A percentile compares a stretch with the other conserved stretches of the same genome.
These are phyloP conservation scores for Pythium dissimile DNA, from an alignment of 352 stramenopile species.

Conservation along the genomic window DNA sequence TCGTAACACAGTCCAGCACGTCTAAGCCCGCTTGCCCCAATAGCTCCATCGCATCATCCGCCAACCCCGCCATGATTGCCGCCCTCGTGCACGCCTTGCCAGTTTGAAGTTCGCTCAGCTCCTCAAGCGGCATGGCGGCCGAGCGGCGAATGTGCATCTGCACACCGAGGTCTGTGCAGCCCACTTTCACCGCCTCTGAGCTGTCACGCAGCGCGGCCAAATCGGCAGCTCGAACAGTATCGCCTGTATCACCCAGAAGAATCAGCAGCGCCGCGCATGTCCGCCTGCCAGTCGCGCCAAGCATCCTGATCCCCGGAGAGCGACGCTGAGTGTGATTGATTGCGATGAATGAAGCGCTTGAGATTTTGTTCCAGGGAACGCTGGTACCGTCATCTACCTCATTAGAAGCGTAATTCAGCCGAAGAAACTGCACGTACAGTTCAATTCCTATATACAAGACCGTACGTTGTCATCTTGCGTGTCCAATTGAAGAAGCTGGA, in stretches of 20 bases:
- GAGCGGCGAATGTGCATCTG: slow-evolving; percentile 3
- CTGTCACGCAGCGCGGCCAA: neutral
- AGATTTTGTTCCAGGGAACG: slow-evolving; percentile 13
- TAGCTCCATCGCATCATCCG: neutral
- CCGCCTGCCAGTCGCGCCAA: neutral
- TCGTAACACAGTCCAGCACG: slow-evolving; percentile 21
- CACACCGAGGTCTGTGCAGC: slow-evolving; percentile 16
- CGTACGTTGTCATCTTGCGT: no score
- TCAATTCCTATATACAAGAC: neutral
- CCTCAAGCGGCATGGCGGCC: slow-evolving; percentile 17
- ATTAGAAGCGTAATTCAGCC: neutral
- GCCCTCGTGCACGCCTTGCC: slow-evolving; percentile 16
- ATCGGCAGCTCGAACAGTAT: neutral
- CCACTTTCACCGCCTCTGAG: neutral
- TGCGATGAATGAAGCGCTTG: no score
- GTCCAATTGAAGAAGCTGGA: no score
- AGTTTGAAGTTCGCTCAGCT: slow-evolving; percentile 25
- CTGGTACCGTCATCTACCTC: neutral
- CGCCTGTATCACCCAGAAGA: neutral
- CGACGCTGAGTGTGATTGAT: no score
- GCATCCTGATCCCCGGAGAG: no score
- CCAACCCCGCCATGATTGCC: slow-evolving; percentile 4
- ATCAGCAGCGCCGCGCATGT: neutral
- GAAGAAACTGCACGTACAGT: neutral
- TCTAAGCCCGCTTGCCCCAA: neutral